Evolutionary conservation across 495 filamentous ascomycete species (phyloP).

Genomic region (Darksidea phi): DNA sequence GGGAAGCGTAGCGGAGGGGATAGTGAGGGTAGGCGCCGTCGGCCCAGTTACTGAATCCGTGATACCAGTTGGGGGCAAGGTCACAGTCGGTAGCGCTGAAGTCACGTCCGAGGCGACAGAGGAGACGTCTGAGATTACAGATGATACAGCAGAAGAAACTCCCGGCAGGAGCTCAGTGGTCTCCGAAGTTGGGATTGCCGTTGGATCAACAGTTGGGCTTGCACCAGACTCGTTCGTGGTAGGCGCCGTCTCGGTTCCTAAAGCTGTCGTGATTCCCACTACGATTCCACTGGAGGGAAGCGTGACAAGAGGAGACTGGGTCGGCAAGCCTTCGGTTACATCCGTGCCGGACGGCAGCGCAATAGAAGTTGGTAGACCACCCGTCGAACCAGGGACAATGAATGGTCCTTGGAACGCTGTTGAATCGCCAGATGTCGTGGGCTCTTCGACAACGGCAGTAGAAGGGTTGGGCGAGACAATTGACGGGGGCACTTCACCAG

Average conservation of each 20-base stretch:
- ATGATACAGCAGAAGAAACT: background rate
- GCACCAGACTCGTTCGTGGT: background rate
- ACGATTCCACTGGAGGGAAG: constrained; percentile 27
- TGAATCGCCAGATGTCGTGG: background rate
- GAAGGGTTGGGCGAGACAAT: constrained; percentile 7
- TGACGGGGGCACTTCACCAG: background rate
- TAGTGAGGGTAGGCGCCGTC: constrained; percentile 7
- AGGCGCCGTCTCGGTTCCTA: constrained; percentile 9
- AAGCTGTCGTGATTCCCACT: constrained; percentile 33
- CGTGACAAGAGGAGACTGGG: background rate
- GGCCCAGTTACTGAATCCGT: constrained; percentile 8
- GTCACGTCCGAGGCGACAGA: background rate
- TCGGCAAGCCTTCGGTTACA: background rate
- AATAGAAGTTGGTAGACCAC: constrained; percentile 9
- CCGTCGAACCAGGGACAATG: constrained; percentile 15
- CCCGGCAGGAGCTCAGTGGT: constrained; percentile 2
- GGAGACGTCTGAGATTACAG: constrained; percentile 3
- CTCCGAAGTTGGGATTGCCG: constrained; percentile 22
- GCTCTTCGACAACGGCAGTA: background rate
- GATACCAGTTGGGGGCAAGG: background rate
- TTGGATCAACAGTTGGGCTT: background rate
- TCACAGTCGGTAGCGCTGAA: background rate
- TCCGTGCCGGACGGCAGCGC: constrained; percentile 4
- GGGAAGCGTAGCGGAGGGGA: constrained; percentile 8
- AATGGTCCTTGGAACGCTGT: constrained; percentile 10